A percentile compares a stretch with the other conserved stretches of the same genome.
phyloP scores from a whole-genome alignment of 306 rosid genomes.

The Carpinus fangiana region DNA sequence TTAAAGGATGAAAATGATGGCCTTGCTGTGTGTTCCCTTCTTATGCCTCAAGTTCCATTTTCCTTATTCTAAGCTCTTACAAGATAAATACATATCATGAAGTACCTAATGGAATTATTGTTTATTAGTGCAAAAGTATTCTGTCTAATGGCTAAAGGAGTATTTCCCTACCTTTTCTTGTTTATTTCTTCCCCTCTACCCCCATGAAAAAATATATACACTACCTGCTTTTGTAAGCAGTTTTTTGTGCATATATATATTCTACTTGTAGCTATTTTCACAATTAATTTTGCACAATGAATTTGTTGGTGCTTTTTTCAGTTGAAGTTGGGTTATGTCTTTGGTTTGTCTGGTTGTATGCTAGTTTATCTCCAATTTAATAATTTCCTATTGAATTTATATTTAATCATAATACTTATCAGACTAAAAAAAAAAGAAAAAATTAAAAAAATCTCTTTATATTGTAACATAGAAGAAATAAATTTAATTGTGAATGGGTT shows the following conservation, averaged over 20 bases:
- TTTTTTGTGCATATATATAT: too few relatives aligned
- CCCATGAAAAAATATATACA: not conserved
- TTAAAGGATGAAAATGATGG: conserved; percentile 99
- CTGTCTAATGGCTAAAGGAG: not conserved
- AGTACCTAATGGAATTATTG: not conserved
- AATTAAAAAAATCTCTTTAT: not conserved
- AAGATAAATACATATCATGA: not conserved
- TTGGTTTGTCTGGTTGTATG: not conserved
- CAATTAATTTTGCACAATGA: too few relatives aligned
- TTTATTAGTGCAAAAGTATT: not conserved
- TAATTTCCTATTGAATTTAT: not conserved
- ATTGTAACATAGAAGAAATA: not conserved
- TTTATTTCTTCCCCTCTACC: not conserved
- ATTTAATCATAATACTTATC: not conserved
- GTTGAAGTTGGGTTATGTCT: not conserved
- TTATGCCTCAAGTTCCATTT: conserved; percentile 18
- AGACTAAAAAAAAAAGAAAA: not conserved
- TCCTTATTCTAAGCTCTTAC: not conserved
- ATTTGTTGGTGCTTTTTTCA: not conserved
- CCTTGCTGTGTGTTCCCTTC: conserved; percentile 64
- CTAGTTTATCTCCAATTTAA: not conserved
- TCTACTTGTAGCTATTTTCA: too few relatives aligned
- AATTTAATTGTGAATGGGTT: not conserved
- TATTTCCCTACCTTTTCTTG: not conserved
- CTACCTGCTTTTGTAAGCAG: too few relatives aligned